These are phyloP conservation scores for Saprolegnia parasitica DNA, from an alignment of 352 stramenopile genomes.

Conservation along the genomic window DNA sequence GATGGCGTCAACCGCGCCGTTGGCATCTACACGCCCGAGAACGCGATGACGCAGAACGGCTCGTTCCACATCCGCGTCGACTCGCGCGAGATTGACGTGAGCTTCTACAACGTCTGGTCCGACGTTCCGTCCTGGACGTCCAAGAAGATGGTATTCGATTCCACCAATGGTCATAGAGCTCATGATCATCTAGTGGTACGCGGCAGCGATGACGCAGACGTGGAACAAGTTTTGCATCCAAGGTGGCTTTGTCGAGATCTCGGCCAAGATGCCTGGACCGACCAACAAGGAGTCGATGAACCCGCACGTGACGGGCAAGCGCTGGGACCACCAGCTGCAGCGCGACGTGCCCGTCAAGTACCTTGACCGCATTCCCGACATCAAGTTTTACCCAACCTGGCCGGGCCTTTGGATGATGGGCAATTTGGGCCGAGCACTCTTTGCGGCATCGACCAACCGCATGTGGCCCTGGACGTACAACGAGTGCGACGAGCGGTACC, in stretches of 20 bases:
- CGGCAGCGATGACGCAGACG: slow-evolving; percentile 84
- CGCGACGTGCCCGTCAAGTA: slow-evolving; percentile 40
- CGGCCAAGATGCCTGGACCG: slow-evolving; percentile 84
- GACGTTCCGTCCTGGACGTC: slow-evolving; percentile 36
- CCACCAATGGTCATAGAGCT: too few relatives aligned
- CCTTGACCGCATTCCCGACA: slow-evolving; percentile 34
- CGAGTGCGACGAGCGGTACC: slow-evolving; percentile 66
- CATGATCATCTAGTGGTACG: slow-evolving; percentile 51
- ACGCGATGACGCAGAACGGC: slow-evolving; percentile 38
- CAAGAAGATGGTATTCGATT: slow-evolving; percentile 48
- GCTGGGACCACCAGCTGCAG: slow-evolving; percentile 44
- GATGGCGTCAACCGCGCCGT: slow-evolving; percentile 58
- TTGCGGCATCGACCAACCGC: slow-evolving; percentile 88
- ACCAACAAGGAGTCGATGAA: slow-evolving; percentile 56
- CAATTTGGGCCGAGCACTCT: slow-evolving; percentile 93
- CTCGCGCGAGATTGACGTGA: slow-evolving; percentile 47
- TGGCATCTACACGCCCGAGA: slow-evolving; percentile 47
- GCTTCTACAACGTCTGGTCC: slow-evolving; percentile 62
- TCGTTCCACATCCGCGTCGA: slow-evolving; percentile 48
- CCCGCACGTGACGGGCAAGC: slow-evolving; percentile 47
- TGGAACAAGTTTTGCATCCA: slow-evolving; percentile 97
- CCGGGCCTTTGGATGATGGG: slow-evolving; percentile 94
- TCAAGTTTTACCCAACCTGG: slow-evolving; percentile 77
- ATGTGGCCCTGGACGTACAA: slow-evolving; percentile 96
- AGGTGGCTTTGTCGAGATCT: slow-evolving; percentile 90